These are phyloP conservation scores for Mortierella sp. DNA, from an alignment of 371 early-diverging fungal species.

Conservation along the genomic window DNA sequence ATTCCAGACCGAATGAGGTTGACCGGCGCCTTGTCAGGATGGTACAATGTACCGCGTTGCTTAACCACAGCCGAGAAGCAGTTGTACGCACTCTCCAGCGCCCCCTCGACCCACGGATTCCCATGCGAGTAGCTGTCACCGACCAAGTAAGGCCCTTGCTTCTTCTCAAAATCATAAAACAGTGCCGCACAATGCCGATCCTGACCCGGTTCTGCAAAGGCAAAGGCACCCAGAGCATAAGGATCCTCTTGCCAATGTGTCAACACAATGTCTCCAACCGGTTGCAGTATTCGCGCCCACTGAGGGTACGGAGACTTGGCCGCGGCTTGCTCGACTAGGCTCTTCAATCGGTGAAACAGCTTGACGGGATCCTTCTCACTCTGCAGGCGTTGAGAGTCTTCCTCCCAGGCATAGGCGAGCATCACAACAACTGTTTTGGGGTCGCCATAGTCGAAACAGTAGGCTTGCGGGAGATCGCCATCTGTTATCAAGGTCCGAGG, in stretches of 20 bases:
- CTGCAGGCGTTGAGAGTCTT: slow-evolving; percentile 11
- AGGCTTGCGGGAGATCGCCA: slow-evolving; percentile 12
- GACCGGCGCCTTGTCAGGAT: slow-evolving; percentile 9
- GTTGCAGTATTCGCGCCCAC: slow-evolving; percentile 6
- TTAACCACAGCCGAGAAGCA: slow-evolving; percentile 11
- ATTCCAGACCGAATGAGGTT: slow-evolving; percentile 13
- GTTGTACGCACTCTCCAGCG: slow-evolving; percentile 13
- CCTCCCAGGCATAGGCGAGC: slow-evolving; percentile 15
- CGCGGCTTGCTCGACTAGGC: neutral
- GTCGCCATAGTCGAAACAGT: slow-evolving; percentile 16
- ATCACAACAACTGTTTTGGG: slow-evolving; percentile 12
- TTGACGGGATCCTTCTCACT: slow-evolving; percentile 14
- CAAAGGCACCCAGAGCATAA: slow-evolving; percentile 13
- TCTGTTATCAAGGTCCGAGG: slow-evolving; percentile 13
- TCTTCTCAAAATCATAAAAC: slow-evolving; percentile 11
- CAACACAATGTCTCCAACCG: slow-evolving; percentile 12
- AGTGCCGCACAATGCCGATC: slow-evolving; percentile 7
- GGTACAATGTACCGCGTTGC: slow-evolving; percentile 16
- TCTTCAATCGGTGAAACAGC: slow-evolving; percentile 8
- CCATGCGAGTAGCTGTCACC: slow-evolving; percentile 17
- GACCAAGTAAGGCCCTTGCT: slow-evolving; percentile 3
- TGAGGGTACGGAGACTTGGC: slow-evolving; percentile 10
- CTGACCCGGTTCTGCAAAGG: slow-evolving; percentile 14
- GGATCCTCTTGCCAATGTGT: slow-evolving; percentile 22
- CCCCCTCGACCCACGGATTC: slow-evolving; percentile 16